These are phyloP conservation scores for Hypomontagnella monticulosa DNA, from an alignment of 495 filamentous ascomycete species.

Conservation along the genomic window DNA sequence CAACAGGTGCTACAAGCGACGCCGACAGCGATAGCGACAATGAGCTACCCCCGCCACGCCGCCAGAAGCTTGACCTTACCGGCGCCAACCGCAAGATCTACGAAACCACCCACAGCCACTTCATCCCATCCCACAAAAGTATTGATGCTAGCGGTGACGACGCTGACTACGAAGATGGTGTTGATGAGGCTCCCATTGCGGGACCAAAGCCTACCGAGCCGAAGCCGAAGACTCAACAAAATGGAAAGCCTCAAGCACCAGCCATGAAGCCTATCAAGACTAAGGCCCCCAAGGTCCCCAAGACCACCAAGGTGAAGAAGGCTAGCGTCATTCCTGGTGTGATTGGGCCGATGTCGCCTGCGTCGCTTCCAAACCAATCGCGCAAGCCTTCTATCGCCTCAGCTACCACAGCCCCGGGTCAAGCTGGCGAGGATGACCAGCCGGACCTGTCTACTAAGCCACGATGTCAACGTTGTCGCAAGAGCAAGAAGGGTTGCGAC, in stretches of 20 bases:
- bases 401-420: slow-evolving; percentile 70
- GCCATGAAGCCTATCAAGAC: slow-evolving; percentile 55
- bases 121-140: slow-evolving; percentile 71
- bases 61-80: slow-evolving; percentile 67
- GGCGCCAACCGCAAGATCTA: slow-evolving; percentile 57
- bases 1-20: slow-evolving; percentile 81
- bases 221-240: slow-evolving; percentile 50
- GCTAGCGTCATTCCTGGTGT: slow-evolving; percentile 41
- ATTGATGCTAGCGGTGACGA: slow-evolving; percentile 78
- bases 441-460: slow-evolving; percentile 93
- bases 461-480: slow-evolving; percentile 96
- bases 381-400: slow-evolving; percentile 86
- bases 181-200: slow-evolving; percentile 33
- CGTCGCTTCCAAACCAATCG: slow-evolving; percentile 69
- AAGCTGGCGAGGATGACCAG: slow-evolving; percentile 77
- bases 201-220: slow-evolving; percentile 41
- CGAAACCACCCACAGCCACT: slow-evolving; percentile 68
- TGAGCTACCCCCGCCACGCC: slow-evolving; percentile 69
- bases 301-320: slow-evolving; percentile 66
- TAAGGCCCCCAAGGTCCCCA: slow-evolving; percentile 57
- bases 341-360: slow-evolving; percentile 71
- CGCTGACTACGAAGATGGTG: slow-evolving; percentile 67
- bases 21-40: slow-evolving; percentile 80
- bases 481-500: slow-evolving; percentile 99
- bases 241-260: slow-evolving; percentile 54